Percentiles rank a stretch among this genome's conserved stretches.
phyloP scores from a whole-genome alignment of 2,329 filamentous ascomycete species.

The Echinosphaeria canescens region DNA sequence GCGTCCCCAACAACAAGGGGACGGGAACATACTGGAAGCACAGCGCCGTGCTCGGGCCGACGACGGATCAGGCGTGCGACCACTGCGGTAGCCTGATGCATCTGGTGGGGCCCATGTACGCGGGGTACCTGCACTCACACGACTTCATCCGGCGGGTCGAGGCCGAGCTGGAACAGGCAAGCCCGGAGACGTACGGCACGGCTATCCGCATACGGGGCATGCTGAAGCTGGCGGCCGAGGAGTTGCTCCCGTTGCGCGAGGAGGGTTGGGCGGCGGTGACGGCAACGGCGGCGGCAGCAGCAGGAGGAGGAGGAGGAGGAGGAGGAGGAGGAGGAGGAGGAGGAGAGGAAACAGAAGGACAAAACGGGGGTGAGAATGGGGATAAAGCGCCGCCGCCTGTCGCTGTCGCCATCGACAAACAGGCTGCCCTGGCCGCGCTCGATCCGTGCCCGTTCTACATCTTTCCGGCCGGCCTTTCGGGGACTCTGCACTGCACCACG shows the following conservation, averaged over 20 bases:
- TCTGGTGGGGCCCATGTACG: conserved; percentile 87
- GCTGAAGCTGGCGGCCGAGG: conserved; percentile 74
- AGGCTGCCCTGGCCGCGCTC: conserved; percentile 34
- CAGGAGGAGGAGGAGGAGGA: conserved; percentile 14
- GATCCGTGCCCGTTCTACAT: conserved; percentile 79
- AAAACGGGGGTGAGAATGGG: conserved; percentile 2
- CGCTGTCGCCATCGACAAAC: no score
- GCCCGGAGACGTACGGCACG: conserved; percentile 57
- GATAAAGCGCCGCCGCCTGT: conserved; percentile 1
- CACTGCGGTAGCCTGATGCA: conserved; percentile 82
- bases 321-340: conserved; percentile 15
- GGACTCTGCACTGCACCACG: conserved; percentile 57
- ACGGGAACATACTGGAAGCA: conserved; percentile 57
- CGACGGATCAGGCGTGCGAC: conserved; percentile 42
- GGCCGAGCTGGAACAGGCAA: conserved; percentile 42
- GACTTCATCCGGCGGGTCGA: conserved; percentile 68
- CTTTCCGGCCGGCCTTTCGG: conserved; percentile 51
- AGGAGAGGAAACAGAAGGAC: conserved; percentile 2
- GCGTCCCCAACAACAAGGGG: conserved; percentile 47
- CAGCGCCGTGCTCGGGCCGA: conserved; percentile 48
- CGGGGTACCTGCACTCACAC: conserved; percentile 65
- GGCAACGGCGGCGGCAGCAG: no score
- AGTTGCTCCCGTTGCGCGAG: conserved; percentile 20
- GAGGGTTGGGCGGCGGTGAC: no score
- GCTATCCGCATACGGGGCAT: conserved; percentile 71